A percentile compares a stretch with the other conserved stretches of the same genome.
phyloP scores from a whole-genome alignment of 805 yeast genomes.

The Lipomyces chichibuensis region DNA sequence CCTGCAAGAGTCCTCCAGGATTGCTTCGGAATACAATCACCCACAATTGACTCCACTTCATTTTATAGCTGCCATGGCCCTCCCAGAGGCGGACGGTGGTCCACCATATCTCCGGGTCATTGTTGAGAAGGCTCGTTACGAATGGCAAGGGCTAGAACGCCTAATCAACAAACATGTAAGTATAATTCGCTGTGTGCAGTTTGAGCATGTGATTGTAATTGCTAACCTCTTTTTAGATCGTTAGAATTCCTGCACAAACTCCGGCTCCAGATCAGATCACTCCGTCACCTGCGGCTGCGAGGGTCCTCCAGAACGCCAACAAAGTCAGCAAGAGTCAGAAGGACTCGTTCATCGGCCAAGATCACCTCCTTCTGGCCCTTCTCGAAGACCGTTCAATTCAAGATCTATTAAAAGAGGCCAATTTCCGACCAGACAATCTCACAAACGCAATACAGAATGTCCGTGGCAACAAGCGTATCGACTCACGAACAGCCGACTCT shows the following conservation, averaged over 20 bases:
- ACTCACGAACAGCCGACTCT: constrained; percentile 91
- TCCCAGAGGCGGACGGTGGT: constrained; percentile 58
- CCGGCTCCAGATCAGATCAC: constrained; percentile 87
- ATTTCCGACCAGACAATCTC: constrained; percentile 68
- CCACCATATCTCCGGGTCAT: constrained; percentile 76
- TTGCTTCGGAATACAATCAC: constrained; percentile 84
- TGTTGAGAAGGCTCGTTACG: constrained; percentile 83
- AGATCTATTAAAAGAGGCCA: constrained; percentile 69
- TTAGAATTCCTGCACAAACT: constrained; percentile 79
- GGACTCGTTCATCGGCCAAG: constrained; percentile 91
- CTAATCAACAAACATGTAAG: constrained; percentile 61
- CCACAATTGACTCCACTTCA: constrained; percentile 87
- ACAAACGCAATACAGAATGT: constrained; percentile 76
- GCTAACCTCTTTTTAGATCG: constrained; percentile 53
- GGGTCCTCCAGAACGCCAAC: constrained; percentile 70
- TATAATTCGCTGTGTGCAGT: not conserved
- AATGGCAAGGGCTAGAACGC: constrained; percentile 79
- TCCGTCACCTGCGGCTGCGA: constrained; percentile 75
- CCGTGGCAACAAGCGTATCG: constrained; percentile 90
- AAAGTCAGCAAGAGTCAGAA: constrained; percentile 85
- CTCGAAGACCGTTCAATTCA: constrained; percentile 76
- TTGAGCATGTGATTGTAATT: too few relatives aligned
- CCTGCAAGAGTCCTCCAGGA: constrained; percentile 73
- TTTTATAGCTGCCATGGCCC: constrained; percentile 85
- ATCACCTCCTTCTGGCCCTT: constrained; percentile 83